Base-by-base conservation (phyloP, 148 eudicot genomes). In the Polygonum maritimum region DNA sequence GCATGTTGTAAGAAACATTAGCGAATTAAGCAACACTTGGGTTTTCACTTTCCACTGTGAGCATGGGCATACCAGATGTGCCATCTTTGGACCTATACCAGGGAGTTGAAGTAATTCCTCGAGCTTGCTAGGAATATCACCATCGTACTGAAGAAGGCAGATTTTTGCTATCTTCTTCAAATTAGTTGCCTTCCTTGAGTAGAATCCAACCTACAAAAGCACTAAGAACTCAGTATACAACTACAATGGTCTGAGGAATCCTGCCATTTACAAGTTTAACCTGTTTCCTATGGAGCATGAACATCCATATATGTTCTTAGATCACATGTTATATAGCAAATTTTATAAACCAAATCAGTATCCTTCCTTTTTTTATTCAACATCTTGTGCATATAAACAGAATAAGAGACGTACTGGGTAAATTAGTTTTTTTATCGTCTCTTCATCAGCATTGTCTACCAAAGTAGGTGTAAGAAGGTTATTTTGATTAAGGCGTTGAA, bases 71-170 rank as follows among this genome's bases (percentile, higher is more conserved):
- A 95, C 98, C 92, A 95, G 78, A 87, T 95, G 96, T 82, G 96
- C 98, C 88, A 95, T 95, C 85, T 95, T 95, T 11, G 97, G 98
- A 82, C 98, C 98, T 71, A 95, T 88, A 57, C 99, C 99, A 60
- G 97, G 97, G 75, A 92, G 99, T 74, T 78, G 82, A 7, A 92
- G 94, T 83, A 95, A 82, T 76, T 86, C 96, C 41, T 86, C 94
- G 65, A 95, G 74, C 36, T 91, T 84, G 76, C 88, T 81, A 69
- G 98, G 98, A 81, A 95, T 95, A 84, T 95, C 98, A 15, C 98
- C 94, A 76, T 85, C 85, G 73, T 92, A 92, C 83, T 88, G 85
- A 11, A 44, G 73, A 26, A 92, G 90, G 80, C 94, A 92, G 67
- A 95, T 92, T 70, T 85, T 87, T 67, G 94, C 92, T 44, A 95